Evolutionary conservation across 78 protist genomes (phyloP).

Genomic region (Dictyostelium citrinum): DNA sequence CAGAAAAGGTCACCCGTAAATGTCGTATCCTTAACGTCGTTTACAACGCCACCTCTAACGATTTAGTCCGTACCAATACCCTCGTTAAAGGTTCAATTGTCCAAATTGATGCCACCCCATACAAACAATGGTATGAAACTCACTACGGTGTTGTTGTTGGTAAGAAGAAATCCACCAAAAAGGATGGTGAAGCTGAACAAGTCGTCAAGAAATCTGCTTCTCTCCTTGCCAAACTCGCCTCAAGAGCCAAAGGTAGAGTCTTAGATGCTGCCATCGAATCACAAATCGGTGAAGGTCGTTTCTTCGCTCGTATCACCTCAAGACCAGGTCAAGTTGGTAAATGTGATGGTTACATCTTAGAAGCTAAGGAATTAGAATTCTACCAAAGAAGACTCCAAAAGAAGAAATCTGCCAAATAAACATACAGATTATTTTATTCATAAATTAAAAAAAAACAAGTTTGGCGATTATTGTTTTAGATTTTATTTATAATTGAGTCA

Average conservation of each 20-base stretch:
- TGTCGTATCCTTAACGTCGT: slow-evolving; percentile 97
- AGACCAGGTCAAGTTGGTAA: slow-evolving; percentile 99
- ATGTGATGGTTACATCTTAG: slow-evolving; percentile 99
- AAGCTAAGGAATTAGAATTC: slow-evolving; percentile 99
- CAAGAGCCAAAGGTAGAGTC: slow-evolving; percentile 78
- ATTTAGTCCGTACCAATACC: slow-evolving; percentile 99
- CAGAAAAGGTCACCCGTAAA: slow-evolving; percentile 88
- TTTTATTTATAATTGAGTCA: too few relatives aligned
- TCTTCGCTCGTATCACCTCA: slow-evolving; percentile 96
- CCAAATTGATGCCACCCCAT: slow-evolving; percentile 97
- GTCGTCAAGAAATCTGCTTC: slow-evolving; percentile 63
- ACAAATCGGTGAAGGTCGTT: slow-evolving; percentile 97
- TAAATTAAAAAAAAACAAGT: too few relatives aligned
- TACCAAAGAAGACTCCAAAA: slow-evolving; percentile 94
- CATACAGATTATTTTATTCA: neutral
- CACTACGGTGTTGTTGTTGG: slow-evolving; percentile 96
- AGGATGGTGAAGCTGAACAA: slow-evolving; percentile 30
- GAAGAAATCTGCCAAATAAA: slow-evolving; percentile 84
- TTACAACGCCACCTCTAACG: slow-evolving; percentile 99
- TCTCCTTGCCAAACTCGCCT: slow-evolving; percentile 64
- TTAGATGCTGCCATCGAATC: slow-evolving; percentile 88
- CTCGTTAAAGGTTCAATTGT: slow-evolving; percentile 98
- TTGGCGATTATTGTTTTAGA: too few relatives aligned
- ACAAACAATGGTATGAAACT: slow-evolving; percentile 97
- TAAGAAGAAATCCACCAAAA: slow-evolving; percentile 74